A percentile compares a stretch with the other conserved stretches of the same genome.
Evolutionary conservation across 345 rosid genomes (phyloP).

Genomic region (Mercurialis annua): DNA sequence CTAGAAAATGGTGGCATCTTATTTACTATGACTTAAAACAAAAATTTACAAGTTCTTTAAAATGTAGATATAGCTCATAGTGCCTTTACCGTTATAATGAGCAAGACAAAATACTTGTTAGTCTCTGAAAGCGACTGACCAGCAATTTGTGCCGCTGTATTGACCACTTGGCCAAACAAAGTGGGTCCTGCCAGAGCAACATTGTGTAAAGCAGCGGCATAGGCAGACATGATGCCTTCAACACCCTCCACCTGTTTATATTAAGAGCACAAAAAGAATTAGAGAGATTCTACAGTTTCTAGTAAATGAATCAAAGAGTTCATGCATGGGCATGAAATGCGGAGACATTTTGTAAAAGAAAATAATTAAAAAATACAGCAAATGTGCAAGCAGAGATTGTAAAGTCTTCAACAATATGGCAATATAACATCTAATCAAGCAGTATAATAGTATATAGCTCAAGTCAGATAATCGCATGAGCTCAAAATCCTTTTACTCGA

Average conservation of each 20-base stretch:
- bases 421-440: background rate
- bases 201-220: slow-evolving; percentile 48
- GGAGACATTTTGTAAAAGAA: background rate
- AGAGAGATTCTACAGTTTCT: background rate
- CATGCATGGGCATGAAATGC: background rate
- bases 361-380: background rate
- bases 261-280: background rate
- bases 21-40: background rate
- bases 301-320: background rate
- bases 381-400: background rate
- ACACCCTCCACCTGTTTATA: slow-evolving; percentile 69
- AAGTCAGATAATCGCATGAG: background rate
- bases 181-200: slow-evolving; percentile 71
- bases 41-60: no score
- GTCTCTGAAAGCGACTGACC: slow-evolving; percentile 29
- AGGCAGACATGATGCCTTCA: slow-evolving; percentile 81
- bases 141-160: slow-evolving; percentile 56
- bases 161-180: slow-evolving; percentile 55
- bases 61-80: background rate
- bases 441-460: background rate
- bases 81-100: slow-evolving; percentile 51
- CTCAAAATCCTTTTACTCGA: background rate
- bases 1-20: slow-evolving; percentile 30
- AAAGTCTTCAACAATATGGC: background rate
- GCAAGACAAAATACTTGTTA: slow-evolving; percentile 51